These are phyloP conservation scores for Eimeria brunetti DNA, from an alignment of 169 alveolate species.

Conservation along the genomic window DNA sequence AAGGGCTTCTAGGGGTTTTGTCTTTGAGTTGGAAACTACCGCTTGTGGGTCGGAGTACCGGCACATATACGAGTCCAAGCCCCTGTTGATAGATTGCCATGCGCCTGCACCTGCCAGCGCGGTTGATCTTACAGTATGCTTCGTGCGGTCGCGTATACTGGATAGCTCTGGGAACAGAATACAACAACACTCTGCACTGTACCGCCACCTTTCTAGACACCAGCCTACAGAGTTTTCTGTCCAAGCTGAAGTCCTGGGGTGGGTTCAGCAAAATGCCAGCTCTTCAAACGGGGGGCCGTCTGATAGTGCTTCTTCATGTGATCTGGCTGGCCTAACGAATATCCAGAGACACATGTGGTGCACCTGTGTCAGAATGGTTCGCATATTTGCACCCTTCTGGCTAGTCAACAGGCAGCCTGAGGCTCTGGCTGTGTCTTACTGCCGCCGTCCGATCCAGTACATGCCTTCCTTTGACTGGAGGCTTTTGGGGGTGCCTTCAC, in stretches of 20 bases:
- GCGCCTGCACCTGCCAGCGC: constrained; percentile 47
- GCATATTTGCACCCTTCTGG: constrained; percentile 72
- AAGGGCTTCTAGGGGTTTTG: constrained; percentile 45
- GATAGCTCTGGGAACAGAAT: constrained; percentile 39
- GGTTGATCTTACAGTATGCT: constrained; percentile 16
- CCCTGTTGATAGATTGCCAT: constrained; percentile 31
- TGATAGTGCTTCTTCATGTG: background rate
- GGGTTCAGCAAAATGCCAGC: constrained; percentile 15
- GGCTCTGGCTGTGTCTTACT: constrained; percentile 56
- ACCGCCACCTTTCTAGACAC: constrained; percentile 45
- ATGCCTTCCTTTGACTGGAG: constrained; percentile 68
- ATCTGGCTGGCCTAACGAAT: constrained; percentile 15
- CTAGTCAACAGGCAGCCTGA: constrained; percentile 77
- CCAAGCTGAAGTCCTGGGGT: constrained; percentile 53
- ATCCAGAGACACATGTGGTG: constrained; percentile 71
- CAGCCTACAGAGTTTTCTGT: constrained; percentile 63
- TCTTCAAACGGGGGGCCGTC: background rate
- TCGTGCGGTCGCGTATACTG: constrained; percentile 43
- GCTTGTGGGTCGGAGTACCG: constrained; percentile 38
- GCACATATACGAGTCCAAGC: constrained; percentile 64
- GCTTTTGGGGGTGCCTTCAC: constrained; percentile 56
- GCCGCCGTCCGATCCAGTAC: constrained; percentile 58
- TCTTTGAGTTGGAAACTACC: constrained; percentile 66
- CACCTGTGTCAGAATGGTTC: constrained; percentile 70
- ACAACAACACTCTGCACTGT: constrained; percentile 50